phyloP scores from a whole-genome alignment of 1,139 yeast genomes.

The Sugiyamaella castrensis region DNA sequence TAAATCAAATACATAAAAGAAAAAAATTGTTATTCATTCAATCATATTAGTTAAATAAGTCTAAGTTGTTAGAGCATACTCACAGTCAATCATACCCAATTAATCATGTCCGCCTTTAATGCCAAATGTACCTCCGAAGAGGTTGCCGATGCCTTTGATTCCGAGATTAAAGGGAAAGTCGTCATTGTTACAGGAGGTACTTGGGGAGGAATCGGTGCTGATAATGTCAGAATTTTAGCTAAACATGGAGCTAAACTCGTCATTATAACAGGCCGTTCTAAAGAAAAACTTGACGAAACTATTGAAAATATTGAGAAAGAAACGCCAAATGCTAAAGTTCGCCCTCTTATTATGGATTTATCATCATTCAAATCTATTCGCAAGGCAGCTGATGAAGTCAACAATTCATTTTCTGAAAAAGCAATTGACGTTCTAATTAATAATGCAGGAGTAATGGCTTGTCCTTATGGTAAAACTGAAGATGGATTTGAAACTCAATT shows the following conservation, averaged over 20 bases:
- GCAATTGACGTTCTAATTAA: constrained; percentile 52
- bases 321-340: constrained; percentile 8
- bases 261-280: constrained; percentile 31
- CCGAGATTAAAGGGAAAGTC: constrained; percentile 34
- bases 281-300: constrained; percentile 21
- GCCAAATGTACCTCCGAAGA: constrained; percentile 13
- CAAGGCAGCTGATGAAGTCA: constrained; percentile 12
- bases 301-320: constrained; percentile 16
- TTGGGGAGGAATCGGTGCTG: constrained; percentile 29
- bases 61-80: no score
- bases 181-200: constrained; percentile 32
- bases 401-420: constrained; percentile 5
- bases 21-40: no score
- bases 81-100: no score
- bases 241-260: constrained; percentile 38
- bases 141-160: constrained; percentile 9
- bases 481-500: constrained; percentile 71
- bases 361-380: constrained; percentile 14
- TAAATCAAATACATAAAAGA: no score
- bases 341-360: constrained; percentile 13
- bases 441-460: constrained; percentile 76
- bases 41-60: no score
- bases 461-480: constrained; percentile 57
- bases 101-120: neutral
- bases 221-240: constrained; percentile 21